Percentiles rank a stretch among this genome's conserved stretches.
Evolutionary conservation across 2,329 filamentous ascomycete species (phyloP).

Genomic region (Penicillium sp.): DNA sequence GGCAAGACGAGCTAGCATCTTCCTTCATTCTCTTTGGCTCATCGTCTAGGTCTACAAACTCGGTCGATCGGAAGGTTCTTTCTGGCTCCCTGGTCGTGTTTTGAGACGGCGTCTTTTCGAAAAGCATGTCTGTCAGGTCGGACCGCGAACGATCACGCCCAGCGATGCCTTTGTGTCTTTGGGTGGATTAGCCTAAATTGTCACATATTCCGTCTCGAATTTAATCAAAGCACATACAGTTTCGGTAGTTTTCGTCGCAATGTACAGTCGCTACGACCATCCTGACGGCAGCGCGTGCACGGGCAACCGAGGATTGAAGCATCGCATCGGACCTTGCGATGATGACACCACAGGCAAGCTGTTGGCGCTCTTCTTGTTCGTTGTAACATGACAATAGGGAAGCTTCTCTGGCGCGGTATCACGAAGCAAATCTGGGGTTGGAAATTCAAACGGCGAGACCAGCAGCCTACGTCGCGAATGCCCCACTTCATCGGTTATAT

Average conservation of each 20-base stretch:
- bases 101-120: not conserved
- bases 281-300: conserved; percentile 57
- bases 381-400: conserved; percentile 17
- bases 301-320: conserved; percentile 40
- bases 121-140: not conserved
- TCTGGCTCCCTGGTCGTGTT: not conserved
- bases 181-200: not conserved
- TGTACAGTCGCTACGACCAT: conserved; percentile 45
- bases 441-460: no score
- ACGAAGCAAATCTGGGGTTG: not conserved
- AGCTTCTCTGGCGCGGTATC: not conserved
- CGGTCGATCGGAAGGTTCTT: not conserved
- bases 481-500: not conserved
- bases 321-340: conserved; percentile 37
- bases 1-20: not conserved
- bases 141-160: not conserved
- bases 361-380: conserved; percentile 34
- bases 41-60: not conserved
- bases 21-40: not conserved
- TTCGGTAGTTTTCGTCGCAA: conserved; percentile 39
- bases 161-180: not conserved
- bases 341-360: conserved; percentile 38
- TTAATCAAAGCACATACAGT: conserved; percentile 10
- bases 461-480: not conserved
- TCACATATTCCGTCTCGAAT: not conserved